Evolutionary conservation across 1,284 basidiomycete species (phyloP), one percentile per base, ranked within the genome.

Genomic region (Papiliotrema nemorosa): DNA sequence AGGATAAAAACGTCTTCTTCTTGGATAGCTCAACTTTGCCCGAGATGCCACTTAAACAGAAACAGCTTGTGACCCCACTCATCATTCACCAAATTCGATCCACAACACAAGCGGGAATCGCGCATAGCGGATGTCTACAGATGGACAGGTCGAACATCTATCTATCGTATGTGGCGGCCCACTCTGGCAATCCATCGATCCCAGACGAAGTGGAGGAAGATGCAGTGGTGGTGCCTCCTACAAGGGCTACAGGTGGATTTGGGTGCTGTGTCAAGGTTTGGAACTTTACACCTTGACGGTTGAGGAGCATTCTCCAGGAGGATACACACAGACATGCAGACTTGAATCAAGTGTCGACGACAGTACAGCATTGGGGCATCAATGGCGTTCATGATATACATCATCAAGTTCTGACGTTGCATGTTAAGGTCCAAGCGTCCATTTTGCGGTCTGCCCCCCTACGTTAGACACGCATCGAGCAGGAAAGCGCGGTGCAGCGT

Each of bases 31-130:
- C 37, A 12, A 26, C 42, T 1, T 29, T 60, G 3, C 55, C 58
- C 5, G 35, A 38, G 27, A 87, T 82, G 39, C 47, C 47, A 3
- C 10, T 24, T 7, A 7, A 12, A 10, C 44, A 13, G 21, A 18
- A 48, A 16, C 27, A 12, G 21, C 79, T 86, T 71, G 77, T 20
- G 62, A 57, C 58, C 81, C 52, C 65, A 24, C 52, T 43, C 21
- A 45, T 62, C 3, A 56, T 26, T 29, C 43, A 21, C 41, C 66
- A 7, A 40, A 54, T 2, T 55, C 59, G 33, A 60, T 57, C 47
- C 53, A 59, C 44, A 42, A 44, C 13, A 54, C 57, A 39, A 60
- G 56, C 2, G 49, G 64, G 25, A 44, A 53, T 25, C 45, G 55
- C 33, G 52, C 62, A 21, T 60, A 59, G 3, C 66, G n/a, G n/a